Conservation (phyloP, 176 grass and related monocot species). For the Canna indica region DNA sequence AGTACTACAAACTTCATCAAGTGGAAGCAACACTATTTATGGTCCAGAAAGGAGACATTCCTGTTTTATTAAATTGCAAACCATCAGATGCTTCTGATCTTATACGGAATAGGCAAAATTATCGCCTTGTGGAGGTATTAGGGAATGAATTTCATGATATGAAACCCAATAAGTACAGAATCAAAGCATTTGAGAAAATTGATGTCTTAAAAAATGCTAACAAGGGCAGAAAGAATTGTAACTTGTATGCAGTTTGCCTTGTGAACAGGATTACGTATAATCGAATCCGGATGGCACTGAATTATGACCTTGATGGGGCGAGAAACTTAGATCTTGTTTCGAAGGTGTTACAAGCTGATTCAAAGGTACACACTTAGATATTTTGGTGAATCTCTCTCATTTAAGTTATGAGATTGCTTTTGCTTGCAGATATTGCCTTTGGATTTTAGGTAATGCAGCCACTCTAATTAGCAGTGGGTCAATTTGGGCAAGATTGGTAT, state of each 20-base stretch:
- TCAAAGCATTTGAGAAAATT: constrained; percentile 30
- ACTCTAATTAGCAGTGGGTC: constrained; percentile 21
- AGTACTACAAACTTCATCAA: neutral
- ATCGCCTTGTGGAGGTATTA: constrained; percentile 24
- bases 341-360: too few species aligned
- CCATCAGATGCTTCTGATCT: constrained; percentile 25
- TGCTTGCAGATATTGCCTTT: constrained; percentile 27
- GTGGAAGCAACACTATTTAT: neutral
- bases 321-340: constrained; percentile 24
- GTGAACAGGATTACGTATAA: constrained; percentile 36
- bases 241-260: constrained; percentile 25
- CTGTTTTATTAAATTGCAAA: constrained; percentile 17
- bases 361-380: too few species aligned
- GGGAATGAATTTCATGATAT: neutral
- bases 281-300: constrained; percentile 44
- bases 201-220: neutral
- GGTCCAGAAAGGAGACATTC: constrained; percentile 30
- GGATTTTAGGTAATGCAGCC: constrained; percentile 30
- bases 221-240: neutral
- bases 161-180: neutral
- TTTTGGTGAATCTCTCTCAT: neutral
- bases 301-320: neutral
- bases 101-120: neutral
- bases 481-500: constrained; percentile 21
- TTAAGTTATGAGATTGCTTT: too few species aligned